Evolutionary conservation across 805 yeast genomes (phyloP), one percentile per base, ranked within the genome.

Genomic region (Candida pseudoglaebosa): DNA sequence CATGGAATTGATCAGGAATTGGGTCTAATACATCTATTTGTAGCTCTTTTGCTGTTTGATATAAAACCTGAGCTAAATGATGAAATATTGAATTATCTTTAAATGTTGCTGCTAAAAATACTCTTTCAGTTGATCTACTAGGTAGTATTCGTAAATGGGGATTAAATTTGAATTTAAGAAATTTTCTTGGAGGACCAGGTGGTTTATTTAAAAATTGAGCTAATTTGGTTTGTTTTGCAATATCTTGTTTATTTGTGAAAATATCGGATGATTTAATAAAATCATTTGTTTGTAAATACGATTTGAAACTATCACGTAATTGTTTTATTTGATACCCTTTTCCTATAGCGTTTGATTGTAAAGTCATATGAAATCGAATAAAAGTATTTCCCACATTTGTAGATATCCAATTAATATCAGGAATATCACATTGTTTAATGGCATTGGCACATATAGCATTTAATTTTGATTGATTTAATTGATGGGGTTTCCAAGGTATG

Each of bases 401-500:
- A 15, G 12, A 13, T n/a, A 8, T 8, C 19, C 40, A 34, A 32
- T 18, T 31, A 6, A 20, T 30, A 32, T 31, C 33, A 24, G 12
- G 26, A 6, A n/a, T 22, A 8, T 14, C 24, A 18, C 32, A 37
- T 24, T 26, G 42, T 15, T 14, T 22, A 15, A 43, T 8, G 4
- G 29, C 21, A 4, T 24, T 18, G 6, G 20, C n/a, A 10, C 34
- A 30, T n/a, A 24, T 36, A 14, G 13, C 10, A 7, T 40, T 30
- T 8, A 43, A 7, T 30, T 32, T 24, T 16, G 29, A 24, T 7
- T 20, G 26, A 5, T 24, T 16, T 13, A 17, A 14, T 8, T 20
- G 22, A 4, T 34, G n/a, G 10, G 40, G 28, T n/a, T 22, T 37
- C 38, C 43, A 43, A 5, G 41, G 40, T 10, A 42, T 13, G 33